Conservation (phyloP, 2,329 filamentous ascomycete genomes). For the Emmonsia crescens region DNA sequence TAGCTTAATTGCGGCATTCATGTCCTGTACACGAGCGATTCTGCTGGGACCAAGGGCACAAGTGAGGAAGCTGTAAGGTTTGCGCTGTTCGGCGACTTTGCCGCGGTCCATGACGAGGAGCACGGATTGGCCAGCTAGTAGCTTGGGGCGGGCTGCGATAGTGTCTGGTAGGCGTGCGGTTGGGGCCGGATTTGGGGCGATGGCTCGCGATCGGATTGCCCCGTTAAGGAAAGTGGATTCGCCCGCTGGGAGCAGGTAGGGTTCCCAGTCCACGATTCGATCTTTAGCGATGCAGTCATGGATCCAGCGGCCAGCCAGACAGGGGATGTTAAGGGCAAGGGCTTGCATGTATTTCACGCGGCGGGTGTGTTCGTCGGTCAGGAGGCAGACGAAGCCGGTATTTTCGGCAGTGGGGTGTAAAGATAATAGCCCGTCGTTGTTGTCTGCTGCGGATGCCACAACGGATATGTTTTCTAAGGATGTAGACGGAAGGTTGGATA, state of each 20-base stretch:
- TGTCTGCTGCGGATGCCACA: neutral
- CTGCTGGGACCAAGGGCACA: slow-evolving; percentile 62
- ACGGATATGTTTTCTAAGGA: neutral
- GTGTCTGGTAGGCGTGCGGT: slow-evolving; percentile 48
- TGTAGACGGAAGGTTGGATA: slow-evolving; percentile 15
- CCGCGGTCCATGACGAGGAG: slow-evolving; percentile 60
- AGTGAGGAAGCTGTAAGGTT: slow-evolving; percentile 69
- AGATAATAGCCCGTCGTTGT: slow-evolving; percentile 30
- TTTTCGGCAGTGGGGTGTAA: slow-evolving; percentile 44
- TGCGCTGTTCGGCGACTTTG: slow-evolving; percentile 52
- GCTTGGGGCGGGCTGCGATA: slow-evolving; percentile 48
- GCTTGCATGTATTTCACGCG: slow-evolving; percentile 93
- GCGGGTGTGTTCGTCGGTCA: slow-evolving; percentile 75
- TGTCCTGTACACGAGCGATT: slow-evolving; percentile 54
- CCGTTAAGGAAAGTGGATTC: slow-evolving; percentile 66
- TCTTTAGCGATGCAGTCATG: slow-evolving; percentile 55
- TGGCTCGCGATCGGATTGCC: slow-evolving; percentile 61
- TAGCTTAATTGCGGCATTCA: slow-evolving; percentile 52
- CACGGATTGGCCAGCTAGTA: slow-evolving; percentile 56
- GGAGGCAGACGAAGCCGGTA: slow-evolving; percentile 69
- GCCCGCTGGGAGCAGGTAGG: slow-evolving; percentile 78
- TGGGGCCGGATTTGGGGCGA: slow-evolving; percentile 50
- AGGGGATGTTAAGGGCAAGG: slow-evolving; percentile 77
- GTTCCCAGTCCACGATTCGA: slow-evolving; percentile 59
- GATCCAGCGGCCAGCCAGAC: slow-evolving; percentile 73